Evolutionary conservation across 228 moss, liverwort and hornwort species (phyloP), one percentile per base, ranked within the genome.

Genomic region (Sphagnum magellanicum): DNA sequence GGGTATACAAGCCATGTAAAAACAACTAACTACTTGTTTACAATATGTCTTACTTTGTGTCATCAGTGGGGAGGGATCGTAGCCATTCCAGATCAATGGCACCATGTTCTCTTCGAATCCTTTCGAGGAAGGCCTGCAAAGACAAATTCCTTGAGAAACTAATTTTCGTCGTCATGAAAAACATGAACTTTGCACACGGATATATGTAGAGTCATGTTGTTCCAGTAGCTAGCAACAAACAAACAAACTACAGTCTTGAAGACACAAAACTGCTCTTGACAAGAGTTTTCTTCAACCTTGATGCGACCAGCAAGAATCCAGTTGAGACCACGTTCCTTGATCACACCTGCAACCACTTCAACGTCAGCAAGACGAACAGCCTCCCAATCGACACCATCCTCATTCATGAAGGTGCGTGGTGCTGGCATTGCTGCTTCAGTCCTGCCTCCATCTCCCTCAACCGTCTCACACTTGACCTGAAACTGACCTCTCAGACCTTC

Each of bases 291-390:
- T 32, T 32, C 32, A 32, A 90, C 97, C 88, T 91, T 90, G 69
- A 98, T 93, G 68, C 97, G 83, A 71, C 91, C 93, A 48, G 88
- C 79, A 46, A 98, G 80, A 50, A 98, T 74, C 67, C 84, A 74
- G 60, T 89, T 79, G 92, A 93, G 92, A 48, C 98, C 98, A 53
- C 98, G 82, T 59, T 89, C 92, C 81, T 90, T 98, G 70, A 98
- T 98, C 6, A 90, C 84, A 57, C 70, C 53, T 4, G 94, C 91
- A 77, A 98, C 73, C 58, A 79, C 85, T 52, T 69, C 73, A 65
- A 92, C 81, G 67, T 83, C 66, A 48, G 87, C 83, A 48, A 52
- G 67, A 47, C 84, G 81, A 47, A 98, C 98, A 3, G 83, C 87
- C 63, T 94, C 89, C 94, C 98, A 98, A 67, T 90, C 77, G 11